These are phyloP conservation scores for Penstemon davidsonii DNA, from an alignment of 257 asterid genomes.

Conservation along the genomic window DNA sequence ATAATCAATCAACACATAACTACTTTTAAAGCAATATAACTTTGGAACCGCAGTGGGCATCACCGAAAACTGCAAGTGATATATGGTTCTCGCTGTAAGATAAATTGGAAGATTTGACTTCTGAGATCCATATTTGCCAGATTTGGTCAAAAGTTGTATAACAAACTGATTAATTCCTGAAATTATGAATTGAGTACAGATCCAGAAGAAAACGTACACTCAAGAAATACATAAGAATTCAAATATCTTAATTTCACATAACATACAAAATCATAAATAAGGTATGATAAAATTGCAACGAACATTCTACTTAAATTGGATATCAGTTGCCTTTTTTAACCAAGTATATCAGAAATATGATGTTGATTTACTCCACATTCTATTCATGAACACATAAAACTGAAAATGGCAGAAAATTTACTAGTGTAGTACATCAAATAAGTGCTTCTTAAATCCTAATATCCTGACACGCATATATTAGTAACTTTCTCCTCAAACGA, in stretches of 20 bases:
- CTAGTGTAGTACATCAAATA: background rate
- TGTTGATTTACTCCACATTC: conserved; percentile 1
- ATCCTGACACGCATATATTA: background rate
- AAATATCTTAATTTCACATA: background rate
- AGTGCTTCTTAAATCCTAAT: background rate
- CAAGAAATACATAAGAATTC: background rate
- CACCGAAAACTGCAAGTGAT: background rate
- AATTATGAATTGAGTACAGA: too few relatives aligned
- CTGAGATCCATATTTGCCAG: background rate
- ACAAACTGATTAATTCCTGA: too few relatives aligned
- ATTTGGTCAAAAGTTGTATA: too few relatives aligned
- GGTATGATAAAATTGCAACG: background rate
- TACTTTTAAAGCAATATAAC: background rate
- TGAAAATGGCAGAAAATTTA: background rate
- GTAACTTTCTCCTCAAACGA: background rate
- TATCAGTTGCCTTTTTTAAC: conserved; percentile 4
- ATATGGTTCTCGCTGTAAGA: background rate
- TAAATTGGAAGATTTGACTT: background rate
- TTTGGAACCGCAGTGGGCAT: background rate
- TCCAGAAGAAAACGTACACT: background rate
- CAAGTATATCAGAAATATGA: background rate
- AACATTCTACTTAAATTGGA: background rate
- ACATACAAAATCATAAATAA: conserved; percentile 7
- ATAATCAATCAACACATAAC: conserved; percentile 1
- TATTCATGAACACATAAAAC: background rate